Percentiles rank a stretch among this genome's conserved stretches.
Conservation (phyloP, 495 filamentous ascomycete genomes). For the Annulohypoxylon stygium region DNA sequence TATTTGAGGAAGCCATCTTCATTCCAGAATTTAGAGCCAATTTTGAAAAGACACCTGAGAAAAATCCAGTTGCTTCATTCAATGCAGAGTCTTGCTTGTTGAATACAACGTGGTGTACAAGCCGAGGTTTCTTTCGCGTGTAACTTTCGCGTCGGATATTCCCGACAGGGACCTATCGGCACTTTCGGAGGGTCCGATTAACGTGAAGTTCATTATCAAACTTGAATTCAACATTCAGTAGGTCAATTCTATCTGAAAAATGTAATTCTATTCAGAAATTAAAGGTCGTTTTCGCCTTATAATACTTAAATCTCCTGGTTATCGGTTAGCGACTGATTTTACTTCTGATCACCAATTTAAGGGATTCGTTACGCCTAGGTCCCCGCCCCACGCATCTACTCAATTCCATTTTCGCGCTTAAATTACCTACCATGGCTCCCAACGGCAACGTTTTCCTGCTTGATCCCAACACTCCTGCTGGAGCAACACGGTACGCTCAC, state of each 20-base stretch:
- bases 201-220: not conserved
- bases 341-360: too few species aligned
- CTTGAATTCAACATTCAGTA: too few species aligned
- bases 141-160: not conserved
- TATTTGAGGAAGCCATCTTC: slow-evolving; percentile 17
- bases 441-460: slow-evolving; percentile 56
- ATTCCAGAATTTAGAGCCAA: not conserved
- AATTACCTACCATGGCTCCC: slow-evolving; percentile 44
- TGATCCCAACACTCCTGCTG: slow-evolving; percentile 48
- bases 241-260: too few species aligned
- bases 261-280: too few species aligned
- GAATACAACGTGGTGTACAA: not conserved
- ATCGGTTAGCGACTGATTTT: too few species aligned
- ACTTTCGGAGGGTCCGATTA: not conserved
- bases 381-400: too few species aligned
- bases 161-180: not conserved
- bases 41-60: not conserved
- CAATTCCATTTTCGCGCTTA: not conserved
- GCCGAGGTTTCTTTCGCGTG: not conserved
- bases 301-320: too few species aligned
- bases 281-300: too few species aligned
- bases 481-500: slow-evolving; percentile 50
- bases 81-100: not conserved
- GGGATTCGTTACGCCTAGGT: too few species aligned
- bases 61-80: not conserved